Percentiles rank a stretch among this genome's conserved stretches.
Conservation (phyloP, 2,329 filamentous ascomycete genomes). For the Cladosporium sp. region DNA sequence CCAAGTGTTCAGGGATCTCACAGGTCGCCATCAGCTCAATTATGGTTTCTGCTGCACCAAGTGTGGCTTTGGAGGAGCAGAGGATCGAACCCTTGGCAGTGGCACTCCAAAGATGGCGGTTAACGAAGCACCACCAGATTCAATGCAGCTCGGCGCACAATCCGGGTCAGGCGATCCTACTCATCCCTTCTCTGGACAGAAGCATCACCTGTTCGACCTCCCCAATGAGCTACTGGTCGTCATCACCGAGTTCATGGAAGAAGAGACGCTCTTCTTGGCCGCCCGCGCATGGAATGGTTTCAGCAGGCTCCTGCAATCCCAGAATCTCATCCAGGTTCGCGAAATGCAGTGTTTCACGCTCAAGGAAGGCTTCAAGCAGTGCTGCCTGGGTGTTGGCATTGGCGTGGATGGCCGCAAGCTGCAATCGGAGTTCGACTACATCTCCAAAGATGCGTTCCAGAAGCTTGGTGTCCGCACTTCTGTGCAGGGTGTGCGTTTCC, state of each 20-base stretch:
- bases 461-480: conserved; percentile 21
- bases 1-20: background rate
- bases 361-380: conserved; percentile 26
- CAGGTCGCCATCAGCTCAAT: background rate
- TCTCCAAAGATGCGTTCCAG: conserved; percentile 26
- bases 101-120: background rate
- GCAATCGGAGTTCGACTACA: conserved; percentile 28
- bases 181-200: background rate
- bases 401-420: conserved; percentile 20
- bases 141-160: too few relatives aligned
- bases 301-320: conserved; percentile 20
- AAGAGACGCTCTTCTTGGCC: conserved; percentile 24
- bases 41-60: background rate
- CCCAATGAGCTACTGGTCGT: conserved; percentile 24
- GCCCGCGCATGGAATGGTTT: conserved; percentile 27
- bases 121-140: background rate
- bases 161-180: background rate
- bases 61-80: background rate
- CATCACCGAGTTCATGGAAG: conserved; percentile 25
- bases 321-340: conserved; percentile 26
- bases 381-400: conserved; percentile 27
- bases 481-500: conserved; percentile 25
- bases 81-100: background rate
- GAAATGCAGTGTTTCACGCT: conserved; percentile 30
- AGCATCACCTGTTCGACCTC: conserved; percentile 20